A percentile compares a stretch with the other conserved stretches of the same genome.
Evolutionary conservation across 2,329 filamentous ascomycete genomes (phyloP).

Genomic region (Arachnopeziza araneosa): DNA sequence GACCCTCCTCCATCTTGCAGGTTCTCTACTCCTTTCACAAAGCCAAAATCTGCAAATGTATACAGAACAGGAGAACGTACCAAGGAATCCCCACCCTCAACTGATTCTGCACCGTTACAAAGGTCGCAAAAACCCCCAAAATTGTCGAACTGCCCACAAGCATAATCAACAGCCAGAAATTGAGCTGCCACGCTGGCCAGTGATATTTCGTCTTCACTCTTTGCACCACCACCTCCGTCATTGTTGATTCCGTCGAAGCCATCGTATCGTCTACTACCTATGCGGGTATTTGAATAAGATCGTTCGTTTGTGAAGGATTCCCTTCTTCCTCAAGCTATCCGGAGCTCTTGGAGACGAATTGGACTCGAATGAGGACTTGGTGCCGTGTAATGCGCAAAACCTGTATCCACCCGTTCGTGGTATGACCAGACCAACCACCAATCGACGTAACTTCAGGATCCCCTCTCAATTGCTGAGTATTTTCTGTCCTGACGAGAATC

Average conservation of each 20-base stretch:
- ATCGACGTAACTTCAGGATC: no score
- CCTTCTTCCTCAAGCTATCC: no score
- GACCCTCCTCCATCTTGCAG: neutral
- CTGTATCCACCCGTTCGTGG: no score
- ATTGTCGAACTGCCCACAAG: constrained; percentile 52
- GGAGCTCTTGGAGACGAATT: no score
- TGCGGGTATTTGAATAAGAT: neutral
- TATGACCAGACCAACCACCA: no score
- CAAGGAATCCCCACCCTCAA: constrained; percentile 53
- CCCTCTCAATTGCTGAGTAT: no score
- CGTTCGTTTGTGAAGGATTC: no score
- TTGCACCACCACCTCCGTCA: constrained; percentile 23
- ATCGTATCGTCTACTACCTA: constrained; percentile 8
- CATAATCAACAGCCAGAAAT: constrained; percentile 64
- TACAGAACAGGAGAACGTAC: constrained; percentile 36
- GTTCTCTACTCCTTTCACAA: neutral
- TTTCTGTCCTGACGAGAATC: neutral
- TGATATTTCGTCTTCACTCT: constrained; percentile 43
- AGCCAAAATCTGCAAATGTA: neutral
- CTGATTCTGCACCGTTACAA: constrained; percentile 53
- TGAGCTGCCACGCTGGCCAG: constrained; percentile 63
- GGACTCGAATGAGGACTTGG: no score
- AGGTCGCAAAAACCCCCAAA: constrained; percentile 55
- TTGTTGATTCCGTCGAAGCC: constrained; percentile 23
- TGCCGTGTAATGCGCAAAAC: no score